Evolutionary conservation across 139 green algal genomes (phyloP).

Genomic region (Coelastrella sp.): DNA sequence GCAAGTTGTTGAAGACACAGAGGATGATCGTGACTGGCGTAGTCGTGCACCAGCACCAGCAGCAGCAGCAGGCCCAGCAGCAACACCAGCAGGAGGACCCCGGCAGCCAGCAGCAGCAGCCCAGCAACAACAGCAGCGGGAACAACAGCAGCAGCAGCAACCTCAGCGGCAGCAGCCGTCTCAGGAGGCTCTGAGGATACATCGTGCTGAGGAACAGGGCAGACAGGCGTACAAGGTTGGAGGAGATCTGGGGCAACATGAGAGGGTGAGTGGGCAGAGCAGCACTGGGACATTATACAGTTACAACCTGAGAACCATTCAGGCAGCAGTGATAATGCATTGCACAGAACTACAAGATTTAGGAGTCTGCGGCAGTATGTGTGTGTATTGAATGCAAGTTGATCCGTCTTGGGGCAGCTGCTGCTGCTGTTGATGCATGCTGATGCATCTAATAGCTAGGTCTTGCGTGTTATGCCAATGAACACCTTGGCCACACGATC

Average conservation of each 20-base stretch:
- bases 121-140: constrained; percentile 11
- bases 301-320: no score
- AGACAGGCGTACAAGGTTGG: constrained; percentile 77
- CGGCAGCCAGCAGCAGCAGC: constrained; percentile 37
- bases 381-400: no score
- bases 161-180: constrained; percentile 47
- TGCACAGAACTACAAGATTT: no score
- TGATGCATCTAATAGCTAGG: no score
- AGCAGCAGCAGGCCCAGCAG: constrained; percentile 14
- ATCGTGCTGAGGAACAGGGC: constrained; percentile 78
- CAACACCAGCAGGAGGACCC: constrained; percentile 26
- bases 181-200: constrained; percentile 57
- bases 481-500: no score
- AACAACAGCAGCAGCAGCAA: constrained; percentile 42
- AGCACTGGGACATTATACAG: no score
- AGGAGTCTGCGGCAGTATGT: no score
- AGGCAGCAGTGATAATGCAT: no score
- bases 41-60: constrained; percentile 47
- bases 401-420: no score
- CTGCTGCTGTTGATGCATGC: no score
- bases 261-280: constrained; percentile 56
- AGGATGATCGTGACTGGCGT: constrained; percentile 80
- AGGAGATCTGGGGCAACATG: constrained; percentile 42
- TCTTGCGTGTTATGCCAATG: no score
- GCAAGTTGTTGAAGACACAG: constrained; percentile 61